Conservation (phyloP, 139 green algal species). For the Chlamydomonas asymmetrica region DNA sequence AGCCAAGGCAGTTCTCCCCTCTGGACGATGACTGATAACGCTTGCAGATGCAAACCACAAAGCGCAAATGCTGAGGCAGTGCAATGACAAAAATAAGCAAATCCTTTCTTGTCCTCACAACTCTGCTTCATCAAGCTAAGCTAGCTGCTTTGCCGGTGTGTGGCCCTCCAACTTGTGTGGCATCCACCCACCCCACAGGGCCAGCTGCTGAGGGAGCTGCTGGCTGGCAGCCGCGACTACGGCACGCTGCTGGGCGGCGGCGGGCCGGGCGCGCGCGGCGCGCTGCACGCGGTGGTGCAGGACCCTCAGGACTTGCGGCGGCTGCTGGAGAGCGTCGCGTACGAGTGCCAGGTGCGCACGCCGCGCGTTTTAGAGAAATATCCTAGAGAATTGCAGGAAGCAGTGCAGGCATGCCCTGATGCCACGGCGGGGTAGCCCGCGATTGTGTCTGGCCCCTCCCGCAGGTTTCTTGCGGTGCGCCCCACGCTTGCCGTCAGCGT, state of each 20-base stretch:
- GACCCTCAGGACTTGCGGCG: conserved; percentile 44
- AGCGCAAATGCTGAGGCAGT: no score
- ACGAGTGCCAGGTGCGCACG: conserved; percentile 66
- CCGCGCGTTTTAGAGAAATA: neutral
- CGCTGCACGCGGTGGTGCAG: conserved; percentile 55
- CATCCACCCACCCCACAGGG: conserved; percentile 38
- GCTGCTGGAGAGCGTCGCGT: conserved; percentile 72
- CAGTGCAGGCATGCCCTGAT: neutral
- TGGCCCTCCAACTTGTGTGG: no score
- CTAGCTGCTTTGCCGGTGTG: no score
- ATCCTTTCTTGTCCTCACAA: no score
- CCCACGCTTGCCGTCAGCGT: neutral
- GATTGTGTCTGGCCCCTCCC: neutral
- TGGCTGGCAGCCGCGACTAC: conserved; percentile 41
- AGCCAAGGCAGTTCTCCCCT: no score
- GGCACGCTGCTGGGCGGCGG: conserved; percentile 49
- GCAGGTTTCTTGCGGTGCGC: neutral
- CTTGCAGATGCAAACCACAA: no score
- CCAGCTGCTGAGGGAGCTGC: conserved; percentile 45
- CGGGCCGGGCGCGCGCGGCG: conserved; percentile 32
- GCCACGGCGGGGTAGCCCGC: neutral
- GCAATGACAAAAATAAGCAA: no score
- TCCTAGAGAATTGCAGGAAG: neutral
- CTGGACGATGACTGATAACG: no score
- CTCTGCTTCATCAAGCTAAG: no score